Evolutionary conservation across 169 alveolate species (phyloP).

Genomic region (Eimeria necatrix): DNA sequence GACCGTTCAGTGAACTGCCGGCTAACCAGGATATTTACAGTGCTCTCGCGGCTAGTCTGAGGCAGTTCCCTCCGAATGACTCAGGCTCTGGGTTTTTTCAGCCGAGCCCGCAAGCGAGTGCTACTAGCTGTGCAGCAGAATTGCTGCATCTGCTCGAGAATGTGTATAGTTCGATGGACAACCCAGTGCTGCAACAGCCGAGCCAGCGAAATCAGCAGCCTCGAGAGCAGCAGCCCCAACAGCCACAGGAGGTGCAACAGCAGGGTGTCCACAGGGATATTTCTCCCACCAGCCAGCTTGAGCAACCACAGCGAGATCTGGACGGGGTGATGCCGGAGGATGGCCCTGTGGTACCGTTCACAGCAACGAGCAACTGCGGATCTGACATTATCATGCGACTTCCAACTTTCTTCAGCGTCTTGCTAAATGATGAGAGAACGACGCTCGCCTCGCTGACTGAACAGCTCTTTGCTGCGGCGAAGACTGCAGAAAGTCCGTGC

Average conservation of each 20-base stretch:
- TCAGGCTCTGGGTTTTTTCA: neutral
- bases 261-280: neutral
- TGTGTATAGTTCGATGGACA: slow-evolving; percentile 42
- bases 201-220: slow-evolving; percentile 40
- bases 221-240: neutral
- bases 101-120: neutral
- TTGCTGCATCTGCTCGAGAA: slow-evolving; percentile 23
- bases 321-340: slow-evolving; percentile 20
- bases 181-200: slow-evolving; percentile 16
- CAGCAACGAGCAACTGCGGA: neutral
- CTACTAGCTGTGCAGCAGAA: neutral
- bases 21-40: neutral
- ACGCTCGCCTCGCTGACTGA: slow-evolving; percentile 16
- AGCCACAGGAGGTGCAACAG: neutral
- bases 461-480: slow-evolving; percentile 27
- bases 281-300: neutral
- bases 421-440: slow-evolving; percentile 17
- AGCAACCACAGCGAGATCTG: slow-evolving; percentile 33
- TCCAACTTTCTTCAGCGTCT: slow-evolving; percentile 10
- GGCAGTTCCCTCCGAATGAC: slow-evolving; percentile 22
- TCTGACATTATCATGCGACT: neutral
- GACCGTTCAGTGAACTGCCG: slow-evolving; percentile 25
- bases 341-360: neutral
- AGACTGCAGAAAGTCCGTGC: neutral
- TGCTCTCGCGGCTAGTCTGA: slow-evolving; percentile 46